Base-by-base conservation (phyloP, 345 rosid species). In the Moricandia moricandioides region DNA sequence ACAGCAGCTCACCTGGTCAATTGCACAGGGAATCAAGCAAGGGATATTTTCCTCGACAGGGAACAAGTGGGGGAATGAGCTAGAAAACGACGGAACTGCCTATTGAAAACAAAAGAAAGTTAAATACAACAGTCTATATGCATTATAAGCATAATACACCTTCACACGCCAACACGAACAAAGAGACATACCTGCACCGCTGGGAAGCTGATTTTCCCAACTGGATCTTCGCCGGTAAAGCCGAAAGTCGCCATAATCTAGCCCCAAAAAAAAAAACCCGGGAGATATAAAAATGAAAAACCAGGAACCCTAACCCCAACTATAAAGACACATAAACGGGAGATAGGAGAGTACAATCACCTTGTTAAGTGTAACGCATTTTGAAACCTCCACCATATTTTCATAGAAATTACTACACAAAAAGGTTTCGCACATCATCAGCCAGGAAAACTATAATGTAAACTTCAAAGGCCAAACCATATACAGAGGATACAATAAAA, bases 51-150 rank as follows among this genome's bases (percentile, higher is more conserved):
- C 7, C 71, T 83, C 84, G 26, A 91, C 93, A 2, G 89, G 66
- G 80, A 94, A 94, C 51, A 94, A 75, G 74, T 94, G 93, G 1
- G 96, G 97, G 72, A 94, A 94, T 63, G 97, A 92, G 47, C 92
- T 88, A 7, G 98, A 91, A 84, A 92, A 94, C 5, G 97, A 91
- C 51, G 98, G 97, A 74, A 83, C 98, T 29, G 98, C 98, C 96
- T 71, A 49, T 10, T 49, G 68, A 18, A 37, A 47, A 0, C 24
- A 21, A 21, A 21, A 21, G 16, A 10, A 27, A 35, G 45, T n/a
- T 30, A 69, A 3, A 60, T 29, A 64, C 37, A 47, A 26, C 55
- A 73, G 71, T 56, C 49, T 13, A 2, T 8, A 35, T 37, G 62
- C 26, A 17, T 66, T 27, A 79, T 73, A 21, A 21, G 24, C 24